phyloP scores from a whole-genome alignment of 2,329 filamentous ascomycete genomes.

The Geosmithia morbida region DNA sequence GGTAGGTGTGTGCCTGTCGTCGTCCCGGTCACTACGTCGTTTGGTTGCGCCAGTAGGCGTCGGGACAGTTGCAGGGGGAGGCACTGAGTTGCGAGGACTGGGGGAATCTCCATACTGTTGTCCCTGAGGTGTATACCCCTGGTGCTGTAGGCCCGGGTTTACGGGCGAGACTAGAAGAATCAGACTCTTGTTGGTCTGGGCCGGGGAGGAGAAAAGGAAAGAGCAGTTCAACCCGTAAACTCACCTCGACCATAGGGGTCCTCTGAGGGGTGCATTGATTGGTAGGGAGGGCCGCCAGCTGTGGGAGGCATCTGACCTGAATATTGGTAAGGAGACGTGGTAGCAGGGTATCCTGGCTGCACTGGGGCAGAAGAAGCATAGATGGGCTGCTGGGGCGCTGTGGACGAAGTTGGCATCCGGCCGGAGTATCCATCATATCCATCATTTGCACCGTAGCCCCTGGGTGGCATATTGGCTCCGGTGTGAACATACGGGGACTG shows the following conservation, averaged over 20 bases:
- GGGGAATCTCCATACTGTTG: conserved; percentile 37
- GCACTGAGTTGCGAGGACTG: conserved; percentile 19
- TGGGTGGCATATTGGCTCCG: conserved; percentile 17
- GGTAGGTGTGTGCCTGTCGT: conserved; percentile 19
- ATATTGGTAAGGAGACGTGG: conserved; percentile 14
- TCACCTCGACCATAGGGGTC: conserved; percentile 46
- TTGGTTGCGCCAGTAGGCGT: conserved; percentile 13
- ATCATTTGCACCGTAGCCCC: conserved; percentile 14
- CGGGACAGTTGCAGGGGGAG: conserved; percentile 20
- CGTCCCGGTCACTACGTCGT: conserved; percentile 27
- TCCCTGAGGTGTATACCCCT: conserved; percentile 20
- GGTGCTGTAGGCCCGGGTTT: conserved; percentile 5
- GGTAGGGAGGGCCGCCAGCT: conserved; percentile 16
- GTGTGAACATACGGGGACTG: conserved; percentile 18
- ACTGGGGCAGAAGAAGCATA: conserved; percentile 17
- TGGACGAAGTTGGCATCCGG: conserved; percentile 13
- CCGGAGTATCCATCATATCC: conserved; percentile 12
- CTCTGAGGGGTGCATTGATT: conserved; percentile 32
- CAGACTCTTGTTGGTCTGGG: conserved; percentile 13
- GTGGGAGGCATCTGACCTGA: conserved; percentile 19
- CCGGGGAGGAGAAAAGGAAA: conserved; percentile 1
- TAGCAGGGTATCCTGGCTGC: conserved; percentile 16
- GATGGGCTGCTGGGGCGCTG: conserved; percentile 14
- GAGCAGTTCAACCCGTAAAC: conserved; percentile 24
- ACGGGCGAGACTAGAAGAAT: conserved; percentile 36